A percentile compares a stretch with the other conserved stretches of the same genome.
Evolutionary conservation across 2,329 filamentous ascomycete species (phyloP).

Genomic region (Sordariomycetes sp.): DNA sequence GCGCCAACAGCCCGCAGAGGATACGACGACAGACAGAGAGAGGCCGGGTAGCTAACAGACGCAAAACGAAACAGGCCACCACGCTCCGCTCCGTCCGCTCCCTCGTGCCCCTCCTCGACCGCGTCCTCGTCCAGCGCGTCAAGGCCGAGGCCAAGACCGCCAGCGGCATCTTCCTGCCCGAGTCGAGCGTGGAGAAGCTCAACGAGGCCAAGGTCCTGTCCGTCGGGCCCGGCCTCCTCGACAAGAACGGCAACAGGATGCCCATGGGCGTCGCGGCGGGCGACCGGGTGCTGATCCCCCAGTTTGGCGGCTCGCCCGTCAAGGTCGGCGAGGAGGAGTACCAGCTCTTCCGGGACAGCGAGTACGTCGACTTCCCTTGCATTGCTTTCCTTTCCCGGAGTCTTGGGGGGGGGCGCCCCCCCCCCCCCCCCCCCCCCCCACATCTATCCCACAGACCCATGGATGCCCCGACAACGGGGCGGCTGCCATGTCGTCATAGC

Average conservation of each 20-base stretch:
- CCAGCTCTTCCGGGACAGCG: conserved; percentile 90
- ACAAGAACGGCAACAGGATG: conserved; percentile 81
- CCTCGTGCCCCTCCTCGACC: conserved; percentile 92
- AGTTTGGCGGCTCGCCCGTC: conserved; percentile 89
- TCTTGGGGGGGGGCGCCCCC: too few species aligned
- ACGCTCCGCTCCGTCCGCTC: conserved; percentile 90
- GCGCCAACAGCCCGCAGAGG: neutral
- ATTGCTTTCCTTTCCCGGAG: too few species aligned
- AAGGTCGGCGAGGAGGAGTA: conserved; percentile 98
- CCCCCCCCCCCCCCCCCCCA: too few species aligned
- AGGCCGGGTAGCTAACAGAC: neutral
- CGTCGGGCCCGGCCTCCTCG: conserved; percentile 77
- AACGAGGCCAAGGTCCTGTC: conserved; percentile 96
- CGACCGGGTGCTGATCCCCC: conserved; percentile 90
- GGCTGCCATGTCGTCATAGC: too few species aligned
- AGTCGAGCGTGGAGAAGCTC: conserved; percentile 93
- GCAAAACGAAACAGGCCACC: conserved; percentile 33
- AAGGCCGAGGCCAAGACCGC: conserved; percentile 97
- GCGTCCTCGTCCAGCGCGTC: conserved; percentile 93
- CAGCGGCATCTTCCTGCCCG: conserved; percentile 92
- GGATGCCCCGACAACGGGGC: too few species aligned
- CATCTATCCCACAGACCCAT: too few species aligned
- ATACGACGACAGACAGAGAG: neutral
- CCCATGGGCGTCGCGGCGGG: conserved; percentile 71
- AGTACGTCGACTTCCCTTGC: conserved; percentile 55